Base-by-base conservation (phyloP, 805 yeast genomes). In the Ogataea thermomethanolica region DNA sequence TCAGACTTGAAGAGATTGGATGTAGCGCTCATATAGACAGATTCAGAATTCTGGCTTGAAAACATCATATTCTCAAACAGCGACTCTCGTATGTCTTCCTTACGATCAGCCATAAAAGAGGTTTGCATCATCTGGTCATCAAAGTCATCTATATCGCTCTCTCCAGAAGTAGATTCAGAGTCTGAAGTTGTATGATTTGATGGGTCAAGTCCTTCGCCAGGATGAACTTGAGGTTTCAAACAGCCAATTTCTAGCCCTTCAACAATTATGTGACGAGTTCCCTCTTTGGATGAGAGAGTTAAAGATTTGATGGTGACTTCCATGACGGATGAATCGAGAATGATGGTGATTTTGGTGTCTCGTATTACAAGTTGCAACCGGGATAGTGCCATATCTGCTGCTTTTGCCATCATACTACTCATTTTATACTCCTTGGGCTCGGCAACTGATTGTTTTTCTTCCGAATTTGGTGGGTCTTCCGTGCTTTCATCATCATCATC, bases 11-110 rank as follows among this genome's bases (percentile, higher is more conserved):
- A 64, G 2, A 77, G 55, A 35, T 74, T 71, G 0, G 86, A 78
- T 8, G 82, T 68, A 2, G 95, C 95, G 60, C 95, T 85, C 90
- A 85, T 79, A 55, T 84, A 87, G 13, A 86, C 71, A 3, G 89
- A 79, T 33, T 78, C 71, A 1, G 86, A 83, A 41, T 81, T 84
- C 36, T 75, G 79, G 39, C 77, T 81, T 1, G 91, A 78, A 54
- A 80, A 81, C 26, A 79, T 66, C 63, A 77, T 72, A 51, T 88
- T 81, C 26, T 71, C 73, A 57, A 71, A 58, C 41, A 80, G 54
- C 2, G 62, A 59, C 9, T 43, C 41, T 11, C 46, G 59, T 55
- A 70, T 58, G 13, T 59, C 61, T 8, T 56, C 53, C 35, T 51
- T 53, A 28, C 43, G 50, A 20, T 56, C 55, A 4, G 56, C 59